Evolutionary conservation across 306 rosid genomes (phyloP).

Genomic region (peach (Prunus persica)): DNA sequence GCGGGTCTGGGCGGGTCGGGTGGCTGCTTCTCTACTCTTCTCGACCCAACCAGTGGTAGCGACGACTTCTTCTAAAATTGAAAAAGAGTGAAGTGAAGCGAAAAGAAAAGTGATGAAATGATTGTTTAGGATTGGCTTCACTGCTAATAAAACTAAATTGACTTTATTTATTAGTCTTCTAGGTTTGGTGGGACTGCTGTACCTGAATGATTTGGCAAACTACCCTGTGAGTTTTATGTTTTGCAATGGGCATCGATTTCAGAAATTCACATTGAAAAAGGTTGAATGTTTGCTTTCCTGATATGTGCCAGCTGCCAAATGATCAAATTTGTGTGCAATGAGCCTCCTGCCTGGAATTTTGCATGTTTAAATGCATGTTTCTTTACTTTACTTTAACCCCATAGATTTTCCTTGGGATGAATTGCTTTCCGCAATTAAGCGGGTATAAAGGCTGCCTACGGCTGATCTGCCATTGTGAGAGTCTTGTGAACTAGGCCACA

Average conservation of each 20-base stretch:
- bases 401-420: background rate
- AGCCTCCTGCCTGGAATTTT: background rate
- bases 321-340: background rate
- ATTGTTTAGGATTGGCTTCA: background rate
- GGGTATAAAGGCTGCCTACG: background rate
- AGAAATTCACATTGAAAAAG: background rate
- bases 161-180: background rate
- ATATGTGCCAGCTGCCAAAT: background rate
- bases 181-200: background rate
- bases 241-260: background rate
- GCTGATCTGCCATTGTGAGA: background rate
- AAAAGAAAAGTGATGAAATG: background rate
- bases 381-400: background rate
- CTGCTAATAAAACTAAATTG: background rate
- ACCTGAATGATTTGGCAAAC: background rate
- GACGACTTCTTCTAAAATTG: background rate
- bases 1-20: too few relatives aligned
- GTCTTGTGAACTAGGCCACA: background rate
- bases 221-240: background rate
- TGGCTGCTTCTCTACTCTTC: too few relatives aligned
- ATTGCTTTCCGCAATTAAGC: background rate
- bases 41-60: too few relatives aligned
- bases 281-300: background rate
- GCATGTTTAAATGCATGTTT: background rate
- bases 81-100: background rate